Percentiles rank a stretch among this genome's conserved stretches.
Conservation (phyloP, 129 eudicot species). For the Ambrosia artemisiifolia region DNA sequence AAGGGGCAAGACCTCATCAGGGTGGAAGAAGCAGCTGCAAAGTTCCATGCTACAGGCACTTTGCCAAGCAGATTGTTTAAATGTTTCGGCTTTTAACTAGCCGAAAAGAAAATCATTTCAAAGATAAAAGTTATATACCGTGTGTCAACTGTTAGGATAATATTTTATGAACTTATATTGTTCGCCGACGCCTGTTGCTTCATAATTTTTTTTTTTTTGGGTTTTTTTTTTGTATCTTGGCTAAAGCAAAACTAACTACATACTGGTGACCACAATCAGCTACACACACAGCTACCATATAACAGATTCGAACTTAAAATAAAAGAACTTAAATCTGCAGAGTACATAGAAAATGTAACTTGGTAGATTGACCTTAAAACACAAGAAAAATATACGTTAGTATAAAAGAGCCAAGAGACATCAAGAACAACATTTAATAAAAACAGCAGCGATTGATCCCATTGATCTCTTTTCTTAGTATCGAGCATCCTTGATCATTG, state of each 20-base stretch:
- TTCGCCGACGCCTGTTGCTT: not conserved
- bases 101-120: not conserved
- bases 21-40: conserved; percentile 55
- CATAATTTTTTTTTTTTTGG: not conserved
- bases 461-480: no score
- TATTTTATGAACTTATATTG: not conserved
- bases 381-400: no score
- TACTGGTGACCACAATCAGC: conserved; percentile 28
- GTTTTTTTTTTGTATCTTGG: conserved; percentile 10
- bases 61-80: conserved; percentile 47
- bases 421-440: no score
- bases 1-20: conserved; percentile 48
- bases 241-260: conserved; percentile 20
- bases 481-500: no score
- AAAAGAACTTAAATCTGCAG: no score
- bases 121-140: not conserved
- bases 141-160: not conserved
- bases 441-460: no score
- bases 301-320: not conserved
- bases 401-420: no score
- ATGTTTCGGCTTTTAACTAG: conserved; percentile 34
- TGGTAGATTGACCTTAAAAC: no score
- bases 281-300: conserved; percentile 21
- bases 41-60: conserved; percentile 54
- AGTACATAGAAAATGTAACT: no score